Percentiles rank a stretch among this genome's conserved stretches.
Evolutionary conservation across 2,329 filamentous ascomycete genomes (phyloP).

Genomic region (Aspergillus pseudonomiae): DNA sequence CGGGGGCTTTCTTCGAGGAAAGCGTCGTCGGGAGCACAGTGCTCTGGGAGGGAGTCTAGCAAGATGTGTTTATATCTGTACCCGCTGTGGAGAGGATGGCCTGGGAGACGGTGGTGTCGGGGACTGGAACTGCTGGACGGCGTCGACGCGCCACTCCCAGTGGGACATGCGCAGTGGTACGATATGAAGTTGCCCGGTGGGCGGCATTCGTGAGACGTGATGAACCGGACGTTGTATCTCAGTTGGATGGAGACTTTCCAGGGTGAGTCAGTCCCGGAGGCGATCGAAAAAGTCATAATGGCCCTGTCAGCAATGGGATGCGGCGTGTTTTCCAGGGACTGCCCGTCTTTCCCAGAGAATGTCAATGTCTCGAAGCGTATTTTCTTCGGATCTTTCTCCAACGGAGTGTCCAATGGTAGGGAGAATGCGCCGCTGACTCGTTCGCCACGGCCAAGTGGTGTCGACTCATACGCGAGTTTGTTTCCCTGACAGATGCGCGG

Average conservation of each 20-base stretch:
- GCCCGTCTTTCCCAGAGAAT: slow-evolving; percentile 26
- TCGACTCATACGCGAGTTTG: slow-evolving; percentile 42
- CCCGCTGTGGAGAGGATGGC: slow-evolving; percentile 41
- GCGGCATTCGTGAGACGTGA: slow-evolving; percentile 58
- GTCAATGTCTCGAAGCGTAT: slow-evolving; percentile 29
- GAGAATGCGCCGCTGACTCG: slow-evolving; percentile 42
- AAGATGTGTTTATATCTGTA: slow-evolving; percentile 38
- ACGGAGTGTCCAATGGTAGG: slow-evolving; percentile 38
- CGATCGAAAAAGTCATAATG: slow-evolving; percentile 31
- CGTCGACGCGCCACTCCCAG: slow-evolving; percentile 6
- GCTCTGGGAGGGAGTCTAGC: slow-evolving; percentile 28
- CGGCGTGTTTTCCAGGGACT: slow-evolving; percentile 14
- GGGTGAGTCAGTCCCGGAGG: slow-evolving; percentile 11
- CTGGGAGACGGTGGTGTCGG: slow-evolving; percentile 35
- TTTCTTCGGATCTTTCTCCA: slow-evolving; percentile 12
- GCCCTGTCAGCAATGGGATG: slow-evolving; percentile 28
- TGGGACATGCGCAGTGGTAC: background rate
- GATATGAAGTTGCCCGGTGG: slow-evolving; percentile 43
- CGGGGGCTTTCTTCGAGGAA: background rate
- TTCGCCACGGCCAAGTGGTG: slow-evolving; percentile 43
- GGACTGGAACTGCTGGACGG: slow-evolving; percentile 11
- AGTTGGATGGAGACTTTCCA: slow-evolving; percentile 43
- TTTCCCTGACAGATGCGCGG: slow-evolving; percentile 50
- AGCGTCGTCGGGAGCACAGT: slow-evolving; percentile 13
- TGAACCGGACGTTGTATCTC: slow-evolving; percentile 56